A percentile compares a stretch with the other conserved stretches of the same genome.
phyloP scores from a whole-genome alignment of 169 alveolate genomes.

The Plasmodium fragile region DNA sequence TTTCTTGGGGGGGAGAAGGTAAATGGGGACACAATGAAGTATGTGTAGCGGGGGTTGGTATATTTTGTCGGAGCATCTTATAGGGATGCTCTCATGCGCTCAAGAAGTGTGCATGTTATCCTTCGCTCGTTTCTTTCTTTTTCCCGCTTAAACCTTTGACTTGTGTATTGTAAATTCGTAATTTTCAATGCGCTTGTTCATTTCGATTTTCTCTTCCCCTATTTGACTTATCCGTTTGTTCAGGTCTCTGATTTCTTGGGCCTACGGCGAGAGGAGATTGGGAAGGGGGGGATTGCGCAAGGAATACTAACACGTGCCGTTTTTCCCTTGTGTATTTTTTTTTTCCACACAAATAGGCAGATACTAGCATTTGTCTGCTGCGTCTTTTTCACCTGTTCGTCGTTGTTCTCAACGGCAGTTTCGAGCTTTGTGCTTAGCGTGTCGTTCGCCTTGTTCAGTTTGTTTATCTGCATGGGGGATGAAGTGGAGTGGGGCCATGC shows the following conservation, averaged over 20 bases:
- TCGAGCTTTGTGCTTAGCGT: conserved; percentile 34
- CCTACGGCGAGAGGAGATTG: conserved; percentile 5
- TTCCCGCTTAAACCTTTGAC: conserved; percentile 21
- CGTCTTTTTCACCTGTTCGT: conserved; percentile 38
- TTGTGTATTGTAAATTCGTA: conserved; percentile 35
- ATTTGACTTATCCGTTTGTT: conserved; percentile 35
- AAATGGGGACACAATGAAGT: neutral
- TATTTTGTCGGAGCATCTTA: neutral
- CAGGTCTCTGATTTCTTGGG: conserved; percentile 71
- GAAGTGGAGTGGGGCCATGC: neutral
- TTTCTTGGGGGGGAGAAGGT: conserved; percentile 25
- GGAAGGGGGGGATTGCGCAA: neutral
- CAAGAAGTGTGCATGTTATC: neutral
- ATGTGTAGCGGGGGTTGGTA: neutral
- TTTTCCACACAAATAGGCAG: neutral
- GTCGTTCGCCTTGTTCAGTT: conserved; percentile 11
- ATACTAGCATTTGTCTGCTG: neutral
- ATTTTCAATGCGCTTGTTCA: conserved; percentile 46
- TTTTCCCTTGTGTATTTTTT: neutral
- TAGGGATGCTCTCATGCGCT: neutral
- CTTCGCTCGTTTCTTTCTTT: neutral
- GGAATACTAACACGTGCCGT: neutral
- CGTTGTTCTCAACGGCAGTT: conserved; percentile 62
- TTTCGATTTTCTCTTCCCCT: conserved; percentile 52
- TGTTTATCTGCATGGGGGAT: conserved; percentile 14